Conservation (phyloP, 371 early-diverging fungal genomes). For the Mucor racemosus region DNA sequence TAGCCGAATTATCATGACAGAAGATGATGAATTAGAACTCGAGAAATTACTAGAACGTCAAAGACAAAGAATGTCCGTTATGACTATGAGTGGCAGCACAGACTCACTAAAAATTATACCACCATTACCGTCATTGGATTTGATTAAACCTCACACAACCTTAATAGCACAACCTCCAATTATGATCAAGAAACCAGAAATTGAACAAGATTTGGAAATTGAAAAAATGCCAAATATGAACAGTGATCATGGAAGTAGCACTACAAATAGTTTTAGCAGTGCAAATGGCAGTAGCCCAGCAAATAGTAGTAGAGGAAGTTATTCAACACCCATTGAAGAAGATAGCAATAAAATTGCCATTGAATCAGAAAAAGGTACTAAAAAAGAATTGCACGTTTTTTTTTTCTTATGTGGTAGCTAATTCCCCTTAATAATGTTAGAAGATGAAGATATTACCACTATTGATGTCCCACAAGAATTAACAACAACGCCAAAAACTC, state of each 20-base stretch:
- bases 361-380: slow-evolving; percentile 2
- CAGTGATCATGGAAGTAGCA: slow-evolving; percentile 13
- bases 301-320: background rate
- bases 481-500: background rate
- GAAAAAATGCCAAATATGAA: slow-evolving; percentile 5
- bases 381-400: background rate
- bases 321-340: background rate
- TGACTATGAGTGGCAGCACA: slow-evolving; percentile 14
- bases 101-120: slow-evolving; percentile 17
- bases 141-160: slow-evolving; percentile 12
- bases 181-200: background rate
- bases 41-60: slow-evolving; percentile 32
- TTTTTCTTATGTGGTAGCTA: background rate
- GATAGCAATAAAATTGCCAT: slow-evolving; percentile 2
- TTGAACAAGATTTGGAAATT: background rate
- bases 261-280: slow-evolving; percentile 5
- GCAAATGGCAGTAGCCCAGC: background rate
- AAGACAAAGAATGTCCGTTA: slow-evolving; percentile 21
- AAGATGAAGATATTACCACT: background rate
- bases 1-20: slow-evolving; percentile 39
- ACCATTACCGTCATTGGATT: slow-evolving; percentile 20
- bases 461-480: background rate
- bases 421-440: background rate
- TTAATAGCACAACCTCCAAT: background rate
- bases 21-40: slow-evolving; percentile 52